Percentiles rank a stretch among this genome's conserved stretches.
Conservation (phyloP, 169 alveolate species). For the Eimeria sp. region DNA sequence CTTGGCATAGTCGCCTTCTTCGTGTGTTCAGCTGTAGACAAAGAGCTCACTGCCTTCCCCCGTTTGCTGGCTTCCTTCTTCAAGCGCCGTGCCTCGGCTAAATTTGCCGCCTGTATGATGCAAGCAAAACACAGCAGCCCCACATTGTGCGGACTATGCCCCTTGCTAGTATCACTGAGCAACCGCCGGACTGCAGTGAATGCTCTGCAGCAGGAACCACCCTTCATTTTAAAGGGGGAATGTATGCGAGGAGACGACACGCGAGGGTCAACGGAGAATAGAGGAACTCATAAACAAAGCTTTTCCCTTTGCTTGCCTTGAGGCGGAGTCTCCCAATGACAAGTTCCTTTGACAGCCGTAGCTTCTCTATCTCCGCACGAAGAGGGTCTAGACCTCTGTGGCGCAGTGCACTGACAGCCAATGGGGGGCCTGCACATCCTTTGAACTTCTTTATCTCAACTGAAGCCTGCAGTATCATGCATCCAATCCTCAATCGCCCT, state of each 20-base stretch:
- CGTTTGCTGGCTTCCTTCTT: conserved; percentile 38
- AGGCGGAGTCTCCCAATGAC: conserved; percentile 67
- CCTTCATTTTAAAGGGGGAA: neutral
- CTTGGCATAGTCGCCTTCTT: neutral
- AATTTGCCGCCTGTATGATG: conserved; percentile 24
- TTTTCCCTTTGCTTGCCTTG: conserved; percentile 30
- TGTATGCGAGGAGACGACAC: neutral
- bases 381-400: conserved; percentile 74
- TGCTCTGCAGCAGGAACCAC: neutral
- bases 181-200: neutral
- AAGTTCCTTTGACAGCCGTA: conserved; percentile 61
- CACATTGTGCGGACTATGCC: neutral
- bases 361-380: conserved; percentile 66
- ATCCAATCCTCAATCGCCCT: neutral
- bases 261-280: neutral
- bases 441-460: conserved; percentile 75
- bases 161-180: neutral
- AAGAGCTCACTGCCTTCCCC: neutral
- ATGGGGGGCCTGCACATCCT: conserved; percentile 63
- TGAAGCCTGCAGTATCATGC: conserved; percentile 39
- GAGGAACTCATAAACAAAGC: neutral
- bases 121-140: conserved; percentile 14
- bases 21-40: neutral
- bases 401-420: conserved; percentile 79
- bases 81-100: conserved; percentile 64